Evolutionary conservation across 139 green algal species (phyloP), one percentile per base, ranked within the genome.

Genomic region (Tetradesmus lagerheimii): DNA sequence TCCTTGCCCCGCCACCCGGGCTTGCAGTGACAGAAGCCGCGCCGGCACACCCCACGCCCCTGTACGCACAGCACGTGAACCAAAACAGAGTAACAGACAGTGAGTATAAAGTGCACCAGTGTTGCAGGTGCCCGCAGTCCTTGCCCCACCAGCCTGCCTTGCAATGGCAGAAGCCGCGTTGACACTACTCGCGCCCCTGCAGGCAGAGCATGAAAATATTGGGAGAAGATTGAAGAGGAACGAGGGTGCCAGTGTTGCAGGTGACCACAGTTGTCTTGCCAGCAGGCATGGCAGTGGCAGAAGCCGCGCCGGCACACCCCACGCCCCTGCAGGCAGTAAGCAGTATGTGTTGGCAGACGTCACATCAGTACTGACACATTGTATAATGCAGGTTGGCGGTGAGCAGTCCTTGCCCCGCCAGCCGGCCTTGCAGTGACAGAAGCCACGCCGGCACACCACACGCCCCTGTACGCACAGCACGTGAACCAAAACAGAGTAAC

Each of bases 321-420:
- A 47, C 75, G 34, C 4, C 75, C 34, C 75, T 81, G 62, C 62
- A 50, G 43, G 5, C 43, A 50, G 43, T n/a, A n/a, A n/a, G n/a
- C n/a, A n/a, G n/a, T n/a, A n/a, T n/a, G n/a, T n/a, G n/a, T n/a
- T n/a, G n/a, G n/a, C n/a, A n/a, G n/a, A n/a, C n/a, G n/a, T n/a
- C n/a, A n/a, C n/a, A n/a, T n/a, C n/a, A n/a, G n/a, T n/a, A n/a
- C n/a, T n/a, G n/a, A n/a, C n/a, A n/a, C n/a, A n/a, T n/a, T n/a
- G n/a, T n/a, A n/a, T n/a, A n/a, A n/a, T n/a, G n/a, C n/a, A n/a
- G n/a, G n/a, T n/a, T n/a, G n/a, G n/a, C n/a, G n/a, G n/a, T n/a
- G n/a, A n/a, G 76, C 76, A 82, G 37, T 83, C 77, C 38, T 83
- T 83, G 38, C 38, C 38, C 38, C 77, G 37, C 77, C 77, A 83